Base-by-base conservation (phyloP, 805 yeast genomes). In the Kluyveromyces nonfermentans region DNA sequence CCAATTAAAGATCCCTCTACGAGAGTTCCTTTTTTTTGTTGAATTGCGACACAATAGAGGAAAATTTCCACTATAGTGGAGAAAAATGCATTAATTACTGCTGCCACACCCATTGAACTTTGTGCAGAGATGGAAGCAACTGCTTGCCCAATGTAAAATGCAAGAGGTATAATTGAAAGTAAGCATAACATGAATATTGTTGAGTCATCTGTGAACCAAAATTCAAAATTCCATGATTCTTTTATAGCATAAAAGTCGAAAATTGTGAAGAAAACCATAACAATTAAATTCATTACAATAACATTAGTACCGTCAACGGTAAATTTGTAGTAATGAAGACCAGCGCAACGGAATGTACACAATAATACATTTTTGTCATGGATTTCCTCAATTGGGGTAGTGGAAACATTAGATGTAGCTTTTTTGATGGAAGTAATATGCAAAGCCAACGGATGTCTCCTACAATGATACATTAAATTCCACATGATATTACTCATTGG, bases 51-150 rank as follows among this genome's bases (percentile, higher is more conserved):
- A 63, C 95, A 82, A 62, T 93, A 93, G 40, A 90, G 68, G 62
- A 82, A 93, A 7, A 93, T 84, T 61, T 93, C 98, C 6, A 93
- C 97, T 40, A 93, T 75, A 0, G 98, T 89, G 1, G 97, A 89
- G 71, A 93, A 93, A 57, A 93, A 90, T 0, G 98, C 98, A 62
- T 93, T 93, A 54, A 93, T 88, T 0, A 89, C 96, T 1, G 98
- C 98, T 69, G 97, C 97, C 47, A 93, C 80, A 22, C 97, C 97
- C 98, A 93, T 93, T 0, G 97, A 89, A 0, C 97, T 86, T 67
- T 93, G 98, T 0, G 98, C 97, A 6, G 96, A 85, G 46, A 93
- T 93, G 2, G 97, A 89, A 0, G 98, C 98, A n/a, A 93, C 98
- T 5, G 97, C 97, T 64, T 90, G 97, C 3, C 98, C 98, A 54